A percentile compares a stretch with the other conserved stretches of the same genome.
Conservation (phyloP, 2,329 filamentous ascomycete species). For the Ophiostoma montium region DNA sequence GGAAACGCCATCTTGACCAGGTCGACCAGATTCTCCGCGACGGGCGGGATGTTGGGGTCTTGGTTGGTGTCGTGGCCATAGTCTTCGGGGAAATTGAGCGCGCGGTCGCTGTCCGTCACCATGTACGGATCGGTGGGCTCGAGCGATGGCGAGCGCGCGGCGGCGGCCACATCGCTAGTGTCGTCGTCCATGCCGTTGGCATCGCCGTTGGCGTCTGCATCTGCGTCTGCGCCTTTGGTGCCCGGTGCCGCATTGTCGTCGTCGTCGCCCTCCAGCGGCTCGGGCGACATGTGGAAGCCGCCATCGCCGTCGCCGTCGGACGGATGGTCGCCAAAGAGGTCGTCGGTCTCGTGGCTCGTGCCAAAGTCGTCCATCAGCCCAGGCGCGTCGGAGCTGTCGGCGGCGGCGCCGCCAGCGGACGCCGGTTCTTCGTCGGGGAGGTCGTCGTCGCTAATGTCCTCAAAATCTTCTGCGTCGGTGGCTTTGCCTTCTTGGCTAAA, state of each 20-base stretch:
- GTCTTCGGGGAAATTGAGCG: slow-evolving; percentile 29
- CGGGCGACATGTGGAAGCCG: slow-evolving; percentile 20
- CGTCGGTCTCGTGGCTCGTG: slow-evolving; percentile 46
- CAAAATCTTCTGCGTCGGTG: slow-evolving; percentile 76
- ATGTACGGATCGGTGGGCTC: slow-evolving; percentile 16
- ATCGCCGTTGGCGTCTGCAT: slow-evolving; percentile 5
- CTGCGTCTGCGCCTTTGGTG: not conserved
- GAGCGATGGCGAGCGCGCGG: slow-evolving; percentile 21
- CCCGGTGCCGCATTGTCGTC: no score
- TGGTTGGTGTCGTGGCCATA: slow-evolving; percentile 37
- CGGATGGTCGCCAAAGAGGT: slow-evolving; percentile 52
- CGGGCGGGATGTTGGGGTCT: slow-evolving; percentile 50
- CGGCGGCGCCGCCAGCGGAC: slow-evolving; percentile 17
- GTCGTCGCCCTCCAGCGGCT: slow-evolving; percentile 22
- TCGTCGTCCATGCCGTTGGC: slow-evolving; percentile 3
- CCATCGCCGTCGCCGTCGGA: slow-evolving; percentile 23
- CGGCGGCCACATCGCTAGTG: slow-evolving; percentile 14
- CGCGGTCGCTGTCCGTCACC: slow-evolving; percentile 19
- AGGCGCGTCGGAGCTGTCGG: slow-evolving; percentile 32
- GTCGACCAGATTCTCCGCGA: slow-evolving; percentile 59
- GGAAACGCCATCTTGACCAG: slow-evolving; percentile 71
- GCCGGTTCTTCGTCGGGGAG: slow-evolving; percentile 63
- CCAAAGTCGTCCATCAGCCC: slow-evolving; percentile 24
- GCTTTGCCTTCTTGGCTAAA: slow-evolving; percentile 66
- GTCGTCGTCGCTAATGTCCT: slow-evolving; percentile 89